Evolutionary conservation across 129 eudicot genomes (phyloP).

Genomic region (Escallonia rubra): DNA sequence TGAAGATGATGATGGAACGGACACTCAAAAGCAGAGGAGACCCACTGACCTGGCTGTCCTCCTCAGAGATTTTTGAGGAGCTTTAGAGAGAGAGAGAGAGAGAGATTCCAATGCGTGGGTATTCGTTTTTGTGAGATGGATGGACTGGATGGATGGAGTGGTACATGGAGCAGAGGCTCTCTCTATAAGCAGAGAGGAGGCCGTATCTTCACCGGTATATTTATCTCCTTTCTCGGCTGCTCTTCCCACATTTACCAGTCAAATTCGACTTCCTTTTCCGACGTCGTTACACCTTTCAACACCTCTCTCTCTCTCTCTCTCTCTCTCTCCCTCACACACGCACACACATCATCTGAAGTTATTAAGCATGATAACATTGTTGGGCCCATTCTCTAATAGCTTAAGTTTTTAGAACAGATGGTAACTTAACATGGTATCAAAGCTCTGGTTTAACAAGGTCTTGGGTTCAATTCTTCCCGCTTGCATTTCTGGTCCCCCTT

Average conservation of each 20-base stretch:
- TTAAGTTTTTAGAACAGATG: too few relatives aligned
- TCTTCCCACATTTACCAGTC: background rate
- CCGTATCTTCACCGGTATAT: conserved; percentile 5
- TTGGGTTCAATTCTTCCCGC: too few relatives aligned
- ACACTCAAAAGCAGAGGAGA: too few relatives aligned
- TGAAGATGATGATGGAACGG: too few relatives aligned
- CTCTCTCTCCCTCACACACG: background rate
- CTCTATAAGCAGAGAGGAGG: background rate
- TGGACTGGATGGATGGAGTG: background rate
- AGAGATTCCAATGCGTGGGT: background rate
- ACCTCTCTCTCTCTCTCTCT: background rate
- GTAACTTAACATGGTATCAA: too few relatives aligned
- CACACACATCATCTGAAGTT: too few relatives aligned
- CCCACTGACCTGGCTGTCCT: too few relatives aligned
- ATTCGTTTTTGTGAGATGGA: too few relatives aligned
- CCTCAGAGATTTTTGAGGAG: background rate
- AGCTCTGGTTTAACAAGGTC: too few relatives aligned
- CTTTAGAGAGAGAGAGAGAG: background rate
- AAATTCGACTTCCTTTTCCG: background rate
- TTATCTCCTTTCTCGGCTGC: background rate
- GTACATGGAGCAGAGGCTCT: background rate
- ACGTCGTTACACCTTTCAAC: background rate
- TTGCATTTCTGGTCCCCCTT: too few relatives aligned
- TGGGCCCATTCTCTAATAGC: too few relatives aligned
- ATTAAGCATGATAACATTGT: too few relatives aligned